Evolutionary conservation across 495 filamentous ascomycete genomes (phyloP), one percentile per base, ranked within the genome.

Genomic region (Trichocladium antarcticum): DNA sequence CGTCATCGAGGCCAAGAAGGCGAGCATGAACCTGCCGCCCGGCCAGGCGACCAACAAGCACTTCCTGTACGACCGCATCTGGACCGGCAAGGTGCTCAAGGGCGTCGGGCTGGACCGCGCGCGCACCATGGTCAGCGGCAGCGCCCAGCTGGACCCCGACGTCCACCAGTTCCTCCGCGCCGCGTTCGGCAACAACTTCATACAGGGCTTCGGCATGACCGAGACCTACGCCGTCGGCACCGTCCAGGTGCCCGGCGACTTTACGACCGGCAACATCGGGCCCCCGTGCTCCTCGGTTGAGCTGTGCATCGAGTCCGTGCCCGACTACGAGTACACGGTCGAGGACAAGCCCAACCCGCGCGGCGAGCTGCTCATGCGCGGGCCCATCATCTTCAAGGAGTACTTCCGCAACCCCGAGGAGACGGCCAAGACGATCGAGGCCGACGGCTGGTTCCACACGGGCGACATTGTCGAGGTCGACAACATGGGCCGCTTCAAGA

Each of bases 371-470:
- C 71, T 96, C 17, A 66, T 97, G 49, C 80, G 90, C 42, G 87
- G 89, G 5, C 75, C 79, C 40, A 79, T 78, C 40, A 66, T 88
- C 42, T 96, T 97, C 74, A 62, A 65, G 31, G 85, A 84, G 58
- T 98, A 98, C 69, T 89, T 81, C 72, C 85, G 84, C 67, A 90
- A 93, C 64, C 74, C 82, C 7, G 87, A 81, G 39, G 87, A 95
- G 70, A 97, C 92, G 9, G 68, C 71, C 47, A 90, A 90, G 66
- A 78, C 83, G 8, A 71, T 96, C 36, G 81, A 87, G 15, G 71
- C 81, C 40, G 93, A 97, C 56, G 92, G 92, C 49, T 98, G 92
- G 92, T 96, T 98, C 75, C 82, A 83, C 57, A 96, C 92, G 1
- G 92, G 92, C 17, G 92, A 98, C 58, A 89, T 98, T 38, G 83